phyloP scores from a whole-genome alignment of 169 alveolate genomes.

The Cryptosporidium baileyi region DNA sequence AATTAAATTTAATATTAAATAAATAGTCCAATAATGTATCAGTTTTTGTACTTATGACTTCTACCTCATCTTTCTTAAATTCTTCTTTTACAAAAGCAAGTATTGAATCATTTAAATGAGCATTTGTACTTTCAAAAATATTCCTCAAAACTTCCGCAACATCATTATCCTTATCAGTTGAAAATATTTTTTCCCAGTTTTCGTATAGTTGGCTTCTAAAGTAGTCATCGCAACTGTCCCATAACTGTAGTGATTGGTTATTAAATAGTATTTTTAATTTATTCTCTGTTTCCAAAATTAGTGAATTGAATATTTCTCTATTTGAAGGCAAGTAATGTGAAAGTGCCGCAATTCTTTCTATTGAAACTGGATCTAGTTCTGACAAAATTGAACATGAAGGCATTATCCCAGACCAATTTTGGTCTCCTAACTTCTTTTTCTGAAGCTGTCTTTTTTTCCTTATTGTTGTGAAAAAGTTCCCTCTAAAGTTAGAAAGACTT shows the following conservation, averaged over 20 bases:
- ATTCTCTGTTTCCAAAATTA: neutral
- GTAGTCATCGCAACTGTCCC: constrained; percentile 18
- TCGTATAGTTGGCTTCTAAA: neutral
- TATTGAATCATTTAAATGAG: neutral
- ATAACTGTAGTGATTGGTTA: neutral
- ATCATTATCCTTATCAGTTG: constrained; percentile 13
- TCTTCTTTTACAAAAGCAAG: neutral
- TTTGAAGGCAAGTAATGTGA: constrained; percentile 50
- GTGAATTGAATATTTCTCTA: constrained; percentile 34
- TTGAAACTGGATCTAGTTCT: neutral
- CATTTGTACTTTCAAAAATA: neutral
- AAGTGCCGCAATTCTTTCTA: neutral
- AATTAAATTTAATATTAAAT: neutral
- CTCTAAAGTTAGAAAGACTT: constrained; percentile 5
- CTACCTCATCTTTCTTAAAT: neutral
- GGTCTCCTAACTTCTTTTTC: constrained; percentile 8
- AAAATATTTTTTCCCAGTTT: constrained; percentile 8
- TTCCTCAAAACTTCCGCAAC: neutral
- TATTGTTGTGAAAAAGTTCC: neutral
- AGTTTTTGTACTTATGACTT: neutral
- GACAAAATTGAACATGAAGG: neutral
- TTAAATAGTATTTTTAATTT: neutral
- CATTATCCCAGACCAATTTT: constrained; percentile 38
- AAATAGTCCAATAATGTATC: neutral
- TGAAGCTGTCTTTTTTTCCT: constrained; percentile 20